phyloP scores from a whole-genome alignment of 164 flowering plant species.

The Paratinospora sagittata region DNA sequence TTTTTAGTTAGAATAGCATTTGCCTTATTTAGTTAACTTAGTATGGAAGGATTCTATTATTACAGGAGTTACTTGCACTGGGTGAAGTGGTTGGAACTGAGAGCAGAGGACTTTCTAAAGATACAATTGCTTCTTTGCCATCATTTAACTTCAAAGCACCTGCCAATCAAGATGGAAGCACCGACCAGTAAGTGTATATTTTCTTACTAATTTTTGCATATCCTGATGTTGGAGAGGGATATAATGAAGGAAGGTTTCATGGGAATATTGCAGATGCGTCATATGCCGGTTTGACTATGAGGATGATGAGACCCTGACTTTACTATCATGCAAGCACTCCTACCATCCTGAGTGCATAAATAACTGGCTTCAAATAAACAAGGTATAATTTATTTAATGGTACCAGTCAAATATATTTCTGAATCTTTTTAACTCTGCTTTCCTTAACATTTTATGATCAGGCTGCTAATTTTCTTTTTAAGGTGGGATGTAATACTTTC shows the following conservation, averaged over 20 bases:
- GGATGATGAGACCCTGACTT: constrained; percentile 65
- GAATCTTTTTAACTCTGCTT: too few species aligned
- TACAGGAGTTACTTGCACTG: constrained; percentile 80
- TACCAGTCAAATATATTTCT: too few species aligned
- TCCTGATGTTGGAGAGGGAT: neutral
- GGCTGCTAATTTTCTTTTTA: too few species aligned
- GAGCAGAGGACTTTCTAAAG: constrained; percentile 88
- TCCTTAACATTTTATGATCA: too few species aligned
- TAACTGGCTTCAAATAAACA: constrained; percentile 88
- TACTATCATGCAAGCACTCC: constrained; percentile 78
- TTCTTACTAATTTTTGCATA: neutral
- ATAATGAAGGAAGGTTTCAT: neutral
- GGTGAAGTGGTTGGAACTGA: constrained; percentile 91
- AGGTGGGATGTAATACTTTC: too few species aligned
- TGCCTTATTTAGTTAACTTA: neutral
- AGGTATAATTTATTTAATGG: constrained; percentile 29
- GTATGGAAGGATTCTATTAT: constrained; percentile 10
- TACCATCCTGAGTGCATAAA: constrained; percentile 86
- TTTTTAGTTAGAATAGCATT: neutral
- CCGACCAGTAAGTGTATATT: constrained; percentile 60
- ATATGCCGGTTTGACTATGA: constrained; percentile 77
- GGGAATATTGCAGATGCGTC: constrained; percentile 57
- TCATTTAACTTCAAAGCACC: constrained; percentile 53
- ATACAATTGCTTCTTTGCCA: constrained; percentile 71
- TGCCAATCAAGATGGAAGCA: constrained; percentile 46